These are phyloP conservation scores for Plectosphaerella cucumerina DNA, from an alignment of 2,329 filamentous ascomycete genomes.

Conservation along the genomic window DNA sequence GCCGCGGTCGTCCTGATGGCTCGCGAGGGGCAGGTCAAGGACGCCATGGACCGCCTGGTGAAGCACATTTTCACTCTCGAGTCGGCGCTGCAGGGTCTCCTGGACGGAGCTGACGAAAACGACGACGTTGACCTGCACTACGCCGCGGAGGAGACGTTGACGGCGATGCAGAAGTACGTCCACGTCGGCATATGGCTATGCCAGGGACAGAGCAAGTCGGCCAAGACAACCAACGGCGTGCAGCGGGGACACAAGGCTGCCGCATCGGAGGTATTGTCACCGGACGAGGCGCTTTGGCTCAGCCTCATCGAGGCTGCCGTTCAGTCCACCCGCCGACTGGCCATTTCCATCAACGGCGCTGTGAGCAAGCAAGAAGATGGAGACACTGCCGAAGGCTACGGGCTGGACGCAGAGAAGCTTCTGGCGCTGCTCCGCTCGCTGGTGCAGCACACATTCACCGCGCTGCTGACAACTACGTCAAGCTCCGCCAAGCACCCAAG, in stretches of 20 bases:
- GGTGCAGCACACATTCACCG: constrained; percentile 88
- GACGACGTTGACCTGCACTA: constrained; percentile 54
- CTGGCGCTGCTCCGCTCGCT: constrained; percentile 67
- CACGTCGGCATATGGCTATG: constrained; percentile 96
- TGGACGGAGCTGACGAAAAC: constrained; percentile 56
- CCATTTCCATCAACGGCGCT: constrained; percentile 44
- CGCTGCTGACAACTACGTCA: constrained; percentile 74
- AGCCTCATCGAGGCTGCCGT: constrained; percentile 57
- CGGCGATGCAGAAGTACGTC: constrained; percentile 80
- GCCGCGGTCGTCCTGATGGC: constrained; percentile 89
- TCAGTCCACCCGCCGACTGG: constrained; percentile 60
- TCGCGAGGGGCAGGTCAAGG: constrained; percentile 75
- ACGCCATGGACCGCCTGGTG: constrained; percentile 82
- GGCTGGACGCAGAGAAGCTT: constrained; percentile 56
- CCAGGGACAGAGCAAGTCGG: constrained; percentile 71
- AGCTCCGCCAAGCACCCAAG: constrained; percentile 28
- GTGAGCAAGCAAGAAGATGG: constrained; percentile 13
- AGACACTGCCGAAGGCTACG: constrained; percentile 19
- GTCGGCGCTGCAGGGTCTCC: constrained; percentile 69
- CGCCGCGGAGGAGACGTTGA: constrained; percentile 68
- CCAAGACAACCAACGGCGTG: constrained; percentile 38
- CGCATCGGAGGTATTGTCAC: constrained; percentile 38
- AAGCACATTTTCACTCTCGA: constrained; percentile 76
- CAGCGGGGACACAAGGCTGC: constrained; percentile 47
- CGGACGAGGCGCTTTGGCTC: constrained; percentile 56